These are phyloP conservation scores for Austroboletus eburneus DNA, from an alignment of 768 basidiomycete genomes.

Conservation along the genomic window DNA sequence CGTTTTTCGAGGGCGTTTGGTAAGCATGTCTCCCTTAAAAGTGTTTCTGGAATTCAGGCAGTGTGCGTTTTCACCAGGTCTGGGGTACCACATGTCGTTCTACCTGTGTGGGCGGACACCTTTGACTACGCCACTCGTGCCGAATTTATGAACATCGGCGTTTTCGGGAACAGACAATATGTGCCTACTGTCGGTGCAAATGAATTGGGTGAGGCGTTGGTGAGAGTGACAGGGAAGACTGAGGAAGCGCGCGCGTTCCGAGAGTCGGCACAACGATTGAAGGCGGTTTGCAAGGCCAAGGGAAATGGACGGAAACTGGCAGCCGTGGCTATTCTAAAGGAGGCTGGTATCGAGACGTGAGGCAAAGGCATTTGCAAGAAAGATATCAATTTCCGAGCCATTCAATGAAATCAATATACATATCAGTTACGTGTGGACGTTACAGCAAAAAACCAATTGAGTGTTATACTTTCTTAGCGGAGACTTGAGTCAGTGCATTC, in stretches of 20 bases:
- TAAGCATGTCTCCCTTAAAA: neutral
- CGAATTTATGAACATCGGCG: neutral
- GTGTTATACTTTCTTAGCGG: no score
- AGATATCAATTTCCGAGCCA: no score
- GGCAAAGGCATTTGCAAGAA: no score
- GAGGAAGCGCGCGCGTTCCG: neutral
- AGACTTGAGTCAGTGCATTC: no score
- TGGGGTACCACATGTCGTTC: neutral
- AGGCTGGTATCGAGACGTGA: neutral
- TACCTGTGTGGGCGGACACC: neutral
- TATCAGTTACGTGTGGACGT: no score
- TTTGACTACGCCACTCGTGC: neutral
- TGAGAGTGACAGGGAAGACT: neutral
- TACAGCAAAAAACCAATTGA: no score
- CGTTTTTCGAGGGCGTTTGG: neutral
- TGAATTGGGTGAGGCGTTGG: neutral
- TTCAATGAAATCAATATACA: no score
- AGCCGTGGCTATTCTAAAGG: neutral
- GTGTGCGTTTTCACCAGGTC: neutral
- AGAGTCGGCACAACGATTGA: neutral
- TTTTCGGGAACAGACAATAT: neutral
- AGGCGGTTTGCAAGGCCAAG: neutral
- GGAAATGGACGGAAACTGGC: slow-evolving; percentile 5
- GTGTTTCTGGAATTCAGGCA: no score
- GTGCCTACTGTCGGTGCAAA: neutral